Base-by-base conservation (phyloP, 139 green algal species). In the Chlorella sp. region DNA sequence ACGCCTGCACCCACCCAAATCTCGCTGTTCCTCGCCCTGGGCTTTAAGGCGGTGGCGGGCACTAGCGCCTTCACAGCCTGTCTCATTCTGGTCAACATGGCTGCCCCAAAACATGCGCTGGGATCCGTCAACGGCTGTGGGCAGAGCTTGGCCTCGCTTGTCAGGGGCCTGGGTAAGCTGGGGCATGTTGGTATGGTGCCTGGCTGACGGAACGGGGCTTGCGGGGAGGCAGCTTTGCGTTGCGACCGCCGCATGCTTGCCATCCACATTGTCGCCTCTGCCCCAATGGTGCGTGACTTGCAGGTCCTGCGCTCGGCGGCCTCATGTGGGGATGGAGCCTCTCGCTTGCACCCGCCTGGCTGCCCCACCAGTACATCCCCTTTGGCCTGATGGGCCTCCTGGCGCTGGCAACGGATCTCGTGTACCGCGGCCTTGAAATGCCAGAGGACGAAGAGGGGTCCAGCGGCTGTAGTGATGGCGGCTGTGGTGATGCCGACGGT, bases 101-200 rank as follows among this genome's bases (percentile, higher is more conserved):
- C 89, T 17, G 85, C 87, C 1, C 56, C 81, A 1, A 26, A n/a
- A 48, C 4, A 38, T 3, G 38, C 51, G 28, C 76, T 96, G 44
- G 92, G 92, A 5, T 68, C 82, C 19, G 92, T 96, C 17, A 96
- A 96, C 75, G 93, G 93, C 20, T 82, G 89, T 14, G 93, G 93
- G 24, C 28, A 69, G 60, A 69, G 24, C 5, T 26, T 69, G 60
- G 28, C 30, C 9, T 38, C 24, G 6, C 24, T 20, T 1, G 60
- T 34, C 60, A 69, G 60, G 30, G 60, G 60, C 30, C 60, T 69
- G 1, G 60, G 30, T 34, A 38, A 34, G 51, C 51, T 60, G 51
- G 51, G 22, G n/a, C n/a, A n/a, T 26, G 14, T 60, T 11, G 16
- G 51, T 3, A 60, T 2, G 51, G 51, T 54, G 51, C n/a, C n/a